phyloP scores from a whole-genome alignment of 2,329 filamentous ascomycete species.

The Dactylellina leptospora region DNA sequence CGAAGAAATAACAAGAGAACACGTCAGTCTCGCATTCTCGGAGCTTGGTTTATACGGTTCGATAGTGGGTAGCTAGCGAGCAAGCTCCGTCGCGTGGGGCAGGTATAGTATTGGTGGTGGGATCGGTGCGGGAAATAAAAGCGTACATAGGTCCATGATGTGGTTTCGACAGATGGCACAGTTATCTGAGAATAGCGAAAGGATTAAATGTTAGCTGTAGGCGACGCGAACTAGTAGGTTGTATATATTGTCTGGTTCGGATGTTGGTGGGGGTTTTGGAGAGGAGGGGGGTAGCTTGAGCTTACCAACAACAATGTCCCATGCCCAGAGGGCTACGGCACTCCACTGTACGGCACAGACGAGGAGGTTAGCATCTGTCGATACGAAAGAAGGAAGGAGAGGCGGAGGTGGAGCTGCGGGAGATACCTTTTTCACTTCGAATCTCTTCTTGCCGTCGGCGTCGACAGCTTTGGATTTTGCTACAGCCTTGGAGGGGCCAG shows the following conservation, averaged over 20 bases:
- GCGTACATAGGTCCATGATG: constrained; percentile 96
- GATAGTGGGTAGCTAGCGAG: constrained; percentile 23
- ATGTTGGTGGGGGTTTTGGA: background rate
- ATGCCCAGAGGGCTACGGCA: constrained; percentile 96
- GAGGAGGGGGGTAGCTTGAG: background rate
- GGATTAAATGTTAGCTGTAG: constrained; percentile 8
- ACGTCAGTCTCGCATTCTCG: constrained; percentile 53
- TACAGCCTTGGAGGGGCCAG: constrained; percentile 68
- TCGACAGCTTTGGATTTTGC: constrained; percentile 66
- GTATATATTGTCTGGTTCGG: background rate
- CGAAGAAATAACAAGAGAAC: constrained; percentile 10
- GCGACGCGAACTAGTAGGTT: constrained; percentile 12
- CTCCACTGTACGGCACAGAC: constrained; percentile 76
- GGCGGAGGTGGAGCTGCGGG: background rate
- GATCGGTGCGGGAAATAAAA: too few relatives aligned
- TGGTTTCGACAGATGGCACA: constrained; percentile 99
- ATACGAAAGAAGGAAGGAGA: background rate
- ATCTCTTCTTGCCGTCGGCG: constrained; percentile 84
- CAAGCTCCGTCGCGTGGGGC: constrained; percentile 7
- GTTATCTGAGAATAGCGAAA: constrained; percentile 70
- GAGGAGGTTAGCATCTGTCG: constrained; percentile 29
- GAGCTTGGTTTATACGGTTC: constrained; percentile 50
- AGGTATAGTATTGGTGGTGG: constrained; percentile 53
- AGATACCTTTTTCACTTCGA: constrained; percentile 96
- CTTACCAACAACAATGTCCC: constrained; percentile 86